Conservation (phyloP, 2,329 filamentous ascomycete genomes). For the Hypocrella siamensis region DNA sequence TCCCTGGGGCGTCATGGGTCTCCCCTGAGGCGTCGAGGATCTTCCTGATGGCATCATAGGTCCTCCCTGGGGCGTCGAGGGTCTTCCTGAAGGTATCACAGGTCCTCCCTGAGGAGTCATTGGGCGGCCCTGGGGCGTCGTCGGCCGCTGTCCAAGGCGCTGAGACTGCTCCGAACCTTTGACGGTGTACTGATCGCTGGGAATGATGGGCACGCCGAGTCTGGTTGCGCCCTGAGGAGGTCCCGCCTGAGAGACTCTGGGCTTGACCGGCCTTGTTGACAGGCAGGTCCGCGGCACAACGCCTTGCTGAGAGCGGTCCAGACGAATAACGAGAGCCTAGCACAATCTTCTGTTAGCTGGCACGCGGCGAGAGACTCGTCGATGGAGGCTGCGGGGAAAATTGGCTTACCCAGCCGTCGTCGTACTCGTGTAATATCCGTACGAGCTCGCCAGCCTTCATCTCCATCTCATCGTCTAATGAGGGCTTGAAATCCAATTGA, state of each 20-base stretch:
- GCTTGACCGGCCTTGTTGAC: conserved; percentile 82
- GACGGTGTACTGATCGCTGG: conserved; percentile 8
- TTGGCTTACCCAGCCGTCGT: conserved; percentile 84
- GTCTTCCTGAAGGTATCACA: conserved; percentile 6
- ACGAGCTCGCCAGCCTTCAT: conserved; percentile 72
- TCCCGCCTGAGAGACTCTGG: too few species aligned
- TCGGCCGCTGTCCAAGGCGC: conserved; percentile 17
- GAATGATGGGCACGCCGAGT: conserved; percentile 35
- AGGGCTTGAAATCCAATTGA: conserved; percentile 85
- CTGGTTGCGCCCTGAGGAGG: conserved; percentile 33
- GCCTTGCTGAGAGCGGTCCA: conserved; percentile 84
- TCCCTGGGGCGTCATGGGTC: conserved; percentile 10
- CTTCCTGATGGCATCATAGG: conserved; percentile 6
- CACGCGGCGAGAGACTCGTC: not conserved
- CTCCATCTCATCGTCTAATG: conserved; percentile 80
- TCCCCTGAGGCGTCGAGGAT: conserved; percentile 21
- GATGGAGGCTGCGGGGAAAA: not conserved
- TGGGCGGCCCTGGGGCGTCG: conserved; percentile 19
- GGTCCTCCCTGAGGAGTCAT: conserved; percentile 8
- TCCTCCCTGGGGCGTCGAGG: conserved; percentile 22
- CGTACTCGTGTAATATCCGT: conserved; percentile 84
- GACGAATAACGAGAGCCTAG: conserved; percentile 69
- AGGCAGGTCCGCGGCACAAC: conserved; percentile 88
- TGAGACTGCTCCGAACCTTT: not conserved
- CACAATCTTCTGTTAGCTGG: not conserved